Conservation (phyloP, 2,329 filamentous ascomycete species). For the Aaosphaeria pasadenensis region DNA sequence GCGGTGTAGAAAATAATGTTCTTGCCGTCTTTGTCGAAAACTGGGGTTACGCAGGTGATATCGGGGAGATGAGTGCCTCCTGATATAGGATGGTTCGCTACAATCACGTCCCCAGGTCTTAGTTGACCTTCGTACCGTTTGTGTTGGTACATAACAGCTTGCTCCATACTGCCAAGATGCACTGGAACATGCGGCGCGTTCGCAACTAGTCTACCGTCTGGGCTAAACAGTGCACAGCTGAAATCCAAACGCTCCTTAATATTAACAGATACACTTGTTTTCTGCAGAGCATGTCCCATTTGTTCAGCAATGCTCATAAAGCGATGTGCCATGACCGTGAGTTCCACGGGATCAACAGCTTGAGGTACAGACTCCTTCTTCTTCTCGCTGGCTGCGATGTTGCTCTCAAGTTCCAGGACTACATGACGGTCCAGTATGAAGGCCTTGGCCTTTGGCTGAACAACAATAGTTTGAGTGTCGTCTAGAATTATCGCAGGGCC, state of each 20-base stretch:
- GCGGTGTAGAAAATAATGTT: neutral
- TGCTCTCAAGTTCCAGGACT: conserved; percentile 29
- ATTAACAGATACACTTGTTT: neutral
- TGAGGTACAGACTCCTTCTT: no score
- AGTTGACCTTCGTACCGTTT: neutral
- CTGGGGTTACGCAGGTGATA: neutral
- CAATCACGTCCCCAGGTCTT: neutral
- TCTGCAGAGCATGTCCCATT: neutral
- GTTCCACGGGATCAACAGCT: conserved; percentile 5
- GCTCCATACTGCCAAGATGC: neutral
- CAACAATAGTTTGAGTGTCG: conserved; percentile 47
- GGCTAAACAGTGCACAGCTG: neutral
- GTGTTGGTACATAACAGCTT: neutral
- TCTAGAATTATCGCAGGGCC: conserved; percentile 37
- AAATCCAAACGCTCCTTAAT: neutral
- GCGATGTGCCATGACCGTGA: conserved; percentile 5
- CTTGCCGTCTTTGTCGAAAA: neutral
- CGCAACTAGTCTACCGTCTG: neutral
- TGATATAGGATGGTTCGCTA: neutral
- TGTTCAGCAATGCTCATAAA: neutral
- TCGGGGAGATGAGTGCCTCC: neutral
- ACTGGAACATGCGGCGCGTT: neutral
- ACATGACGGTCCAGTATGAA: conserved; percentile 38
- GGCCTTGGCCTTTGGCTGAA: conserved; percentile 37
- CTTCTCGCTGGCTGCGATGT: neutral